Conservation (phyloP, 2,329 filamentous ascomycete species). For the Gnomoniopsis smithogilvyi region DNA sequence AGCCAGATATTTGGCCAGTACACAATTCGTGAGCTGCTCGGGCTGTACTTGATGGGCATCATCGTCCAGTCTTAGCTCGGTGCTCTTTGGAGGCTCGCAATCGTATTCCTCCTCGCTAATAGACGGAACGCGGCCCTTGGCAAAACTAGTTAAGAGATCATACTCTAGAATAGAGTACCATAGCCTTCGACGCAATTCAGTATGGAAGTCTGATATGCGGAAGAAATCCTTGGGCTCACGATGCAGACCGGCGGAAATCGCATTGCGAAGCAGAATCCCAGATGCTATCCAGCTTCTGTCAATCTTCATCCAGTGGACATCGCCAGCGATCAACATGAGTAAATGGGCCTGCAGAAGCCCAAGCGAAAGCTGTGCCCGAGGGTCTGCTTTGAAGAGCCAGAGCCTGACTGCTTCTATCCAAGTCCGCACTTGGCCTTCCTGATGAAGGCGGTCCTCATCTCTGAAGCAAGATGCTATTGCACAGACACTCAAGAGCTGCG, state of each 20-base stretch:
- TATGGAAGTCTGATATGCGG: slow-evolving; percentile 18
- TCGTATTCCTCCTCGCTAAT: slow-evolving; percentile 22
- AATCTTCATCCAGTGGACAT: slow-evolving; percentile 15
- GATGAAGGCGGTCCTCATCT: not conserved
- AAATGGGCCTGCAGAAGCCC: slow-evolving; percentile 12
- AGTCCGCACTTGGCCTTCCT: not conserved
- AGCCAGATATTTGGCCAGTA: slow-evolving; percentile 3
- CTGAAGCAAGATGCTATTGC: slow-evolving; percentile 7
- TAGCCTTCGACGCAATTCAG: slow-evolving; percentile 25
- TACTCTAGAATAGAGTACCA: slow-evolving; percentile 24
- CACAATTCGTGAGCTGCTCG: too few species aligned
- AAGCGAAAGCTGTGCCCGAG: slow-evolving; percentile 10
- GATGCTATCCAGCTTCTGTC: slow-evolving; percentile 14
- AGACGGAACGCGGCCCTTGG: slow-evolving; percentile 19
- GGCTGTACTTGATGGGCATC: not conserved
- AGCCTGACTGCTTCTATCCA: slow-evolving; percentile 13
- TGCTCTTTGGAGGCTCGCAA: not conserved
- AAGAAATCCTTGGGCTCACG: slow-evolving; percentile 11
- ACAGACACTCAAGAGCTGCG: slow-evolving; percentile 12
- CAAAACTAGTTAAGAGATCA: slow-evolving; percentile 24
- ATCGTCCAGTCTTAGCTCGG: not conserved
- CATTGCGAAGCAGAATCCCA: slow-evolving; percentile 8
- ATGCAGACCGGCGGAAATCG: slow-evolving; percentile 12
- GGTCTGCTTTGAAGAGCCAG: slow-evolving; percentile 13
- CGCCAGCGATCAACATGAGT: slow-evolving; percentile 12